These are phyloP conservation scores for Phytophthora sp. DNA, from an alignment of 352 stramenopile species.

Conservation along the genomic window DNA sequence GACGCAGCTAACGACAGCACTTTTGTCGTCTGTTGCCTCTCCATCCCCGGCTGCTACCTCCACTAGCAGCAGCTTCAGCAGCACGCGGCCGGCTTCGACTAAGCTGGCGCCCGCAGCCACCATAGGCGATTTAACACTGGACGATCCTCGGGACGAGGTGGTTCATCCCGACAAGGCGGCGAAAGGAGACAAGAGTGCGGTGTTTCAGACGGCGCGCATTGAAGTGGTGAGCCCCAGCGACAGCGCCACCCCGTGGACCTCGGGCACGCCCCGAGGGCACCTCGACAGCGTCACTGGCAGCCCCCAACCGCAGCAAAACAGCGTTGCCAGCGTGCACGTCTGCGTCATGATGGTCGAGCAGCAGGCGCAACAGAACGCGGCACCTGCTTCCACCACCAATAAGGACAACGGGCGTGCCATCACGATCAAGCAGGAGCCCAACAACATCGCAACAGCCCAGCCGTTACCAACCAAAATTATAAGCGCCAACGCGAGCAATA, in stretches of 20 bases:
- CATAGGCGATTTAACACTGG: constrained; percentile 53
- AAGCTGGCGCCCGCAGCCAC: constrained; percentile 37
- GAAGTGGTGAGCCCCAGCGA: constrained; percentile 63
- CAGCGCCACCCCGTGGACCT: constrained; percentile 48
- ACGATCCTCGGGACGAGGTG: constrained; percentile 44
- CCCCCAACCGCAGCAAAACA: constrained; percentile 7
- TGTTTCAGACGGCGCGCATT: constrained; percentile 51
- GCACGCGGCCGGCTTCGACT: constrained; percentile 14
- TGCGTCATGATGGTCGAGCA: constrained; percentile 77
- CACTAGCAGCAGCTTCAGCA: constrained; percentile 11
- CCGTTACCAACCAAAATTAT: neutral
- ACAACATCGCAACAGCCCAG: neutral
- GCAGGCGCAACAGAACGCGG: constrained; percentile 39
- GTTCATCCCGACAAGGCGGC: constrained; percentile 39
- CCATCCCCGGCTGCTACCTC: neutral
- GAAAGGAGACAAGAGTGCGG: constrained; percentile 33
- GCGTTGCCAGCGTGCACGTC: constrained; percentile 50
- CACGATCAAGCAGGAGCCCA: constrained; percentile 30
- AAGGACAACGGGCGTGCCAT: constrained; percentile 12
- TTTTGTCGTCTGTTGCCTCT: constrained; percentile 1
- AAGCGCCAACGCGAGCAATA: neutral
- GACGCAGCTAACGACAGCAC: constrained; percentile 3
- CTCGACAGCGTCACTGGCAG: constrained; percentile 22
- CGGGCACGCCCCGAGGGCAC: constrained; percentile 44
- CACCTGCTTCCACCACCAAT: constrained; percentile 8